Conservation (phyloP, 371 early-diverging fungal genomes). For the Actinomortierella ambigua region DNA sequence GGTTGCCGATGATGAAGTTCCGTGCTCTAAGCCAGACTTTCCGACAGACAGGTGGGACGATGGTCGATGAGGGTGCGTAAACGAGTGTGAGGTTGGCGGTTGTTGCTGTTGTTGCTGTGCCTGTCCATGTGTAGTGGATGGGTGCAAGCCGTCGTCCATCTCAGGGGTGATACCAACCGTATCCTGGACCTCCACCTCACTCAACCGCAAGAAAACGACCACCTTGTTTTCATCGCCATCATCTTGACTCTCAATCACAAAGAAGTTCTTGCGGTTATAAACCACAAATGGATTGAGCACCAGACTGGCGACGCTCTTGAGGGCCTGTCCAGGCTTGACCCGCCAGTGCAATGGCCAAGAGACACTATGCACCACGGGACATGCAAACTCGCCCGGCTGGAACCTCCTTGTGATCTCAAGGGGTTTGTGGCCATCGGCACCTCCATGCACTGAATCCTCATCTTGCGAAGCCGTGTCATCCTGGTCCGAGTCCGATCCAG, state of each 20-base stretch:
- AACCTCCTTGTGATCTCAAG: slow-evolving; percentile 42
- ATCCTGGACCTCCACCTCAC: slow-evolving; percentile 47
- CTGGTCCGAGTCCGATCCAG: slow-evolving; percentile 38
- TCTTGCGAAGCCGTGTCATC: slow-evolving; percentile 50
- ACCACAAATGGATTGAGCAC: slow-evolving; percentile 69
- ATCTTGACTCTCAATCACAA: slow-evolving; percentile 59
- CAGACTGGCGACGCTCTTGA: slow-evolving; percentile 58
- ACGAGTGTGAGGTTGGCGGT: too few relatives aligned
- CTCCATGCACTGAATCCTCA: slow-evolving; percentile 52
- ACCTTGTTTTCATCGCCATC: slow-evolving; percentile 43
- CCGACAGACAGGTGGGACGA: too few relatives aligned
- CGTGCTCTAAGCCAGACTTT: too few relatives aligned
- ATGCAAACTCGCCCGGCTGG: slow-evolving; percentile 74
- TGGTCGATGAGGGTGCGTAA: too few relatives aligned
- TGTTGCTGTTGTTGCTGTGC: too few relatives aligned
- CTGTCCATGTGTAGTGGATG: too few relatives aligned
- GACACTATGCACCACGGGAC: slow-evolving; percentile 65
- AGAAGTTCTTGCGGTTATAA: slow-evolving; percentile 76
- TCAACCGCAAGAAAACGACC: slow-evolving; percentile 71
- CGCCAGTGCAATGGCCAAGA: slow-evolving; percentile 81
- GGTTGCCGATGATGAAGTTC: too few relatives aligned
- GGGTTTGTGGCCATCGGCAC: slow-evolving; percentile 22
- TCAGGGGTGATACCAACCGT: too few relatives aligned
- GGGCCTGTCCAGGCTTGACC: slow-evolving; percentile 68
- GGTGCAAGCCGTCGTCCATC: too few relatives aligned